Evolutionary conservation across 2,329 filamentous ascomycete species (phyloP).

Genomic region (Sporothrix euskadiensis): DNA sequence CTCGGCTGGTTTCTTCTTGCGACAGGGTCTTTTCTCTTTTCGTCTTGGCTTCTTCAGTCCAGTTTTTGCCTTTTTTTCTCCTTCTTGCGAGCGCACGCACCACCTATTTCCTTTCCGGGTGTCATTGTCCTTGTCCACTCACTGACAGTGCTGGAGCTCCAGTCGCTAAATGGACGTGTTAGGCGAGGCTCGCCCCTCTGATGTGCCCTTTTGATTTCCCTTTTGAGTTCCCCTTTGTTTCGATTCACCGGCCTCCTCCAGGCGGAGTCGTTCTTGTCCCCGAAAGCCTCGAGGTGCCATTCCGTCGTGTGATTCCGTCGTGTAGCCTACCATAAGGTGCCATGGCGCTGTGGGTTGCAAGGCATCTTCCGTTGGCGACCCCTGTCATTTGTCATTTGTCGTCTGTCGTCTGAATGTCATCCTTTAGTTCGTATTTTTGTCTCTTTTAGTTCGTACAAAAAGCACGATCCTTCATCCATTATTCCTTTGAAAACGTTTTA

Average conservation of each 20-base stretch:
- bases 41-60: background rate
- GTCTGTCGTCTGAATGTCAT: constrained; percentile 1
- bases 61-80: background rate
- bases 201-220: background rate
- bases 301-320: background rate
- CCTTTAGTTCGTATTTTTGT: background rate
- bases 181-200: background rate
- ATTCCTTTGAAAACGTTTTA: background rate
- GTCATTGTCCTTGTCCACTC: constrained; percentile 10
- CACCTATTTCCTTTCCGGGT: constrained; percentile 5
- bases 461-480: background rate
- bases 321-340: background rate
- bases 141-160: too few relatives aligned
- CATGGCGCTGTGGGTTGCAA: constrained; percentile 1
- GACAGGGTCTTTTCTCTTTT: background rate
- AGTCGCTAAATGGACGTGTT: background rate
- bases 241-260: background rate
- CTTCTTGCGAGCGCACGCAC: background rate
- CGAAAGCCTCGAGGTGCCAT: background rate
- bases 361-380: background rate
- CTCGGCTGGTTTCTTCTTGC: constrained; percentile 6
- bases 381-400: background rate
- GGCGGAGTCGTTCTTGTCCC: constrained; percentile 2
- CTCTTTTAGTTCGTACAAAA: background rate
- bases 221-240: constrained; percentile 2